A percentile compares a stretch with the other conserved stretches of the same genome.
Evolutionary conservation across 257 asterid genomes (phyloP).

Genomic region (Solanum sitiens): DNA sequence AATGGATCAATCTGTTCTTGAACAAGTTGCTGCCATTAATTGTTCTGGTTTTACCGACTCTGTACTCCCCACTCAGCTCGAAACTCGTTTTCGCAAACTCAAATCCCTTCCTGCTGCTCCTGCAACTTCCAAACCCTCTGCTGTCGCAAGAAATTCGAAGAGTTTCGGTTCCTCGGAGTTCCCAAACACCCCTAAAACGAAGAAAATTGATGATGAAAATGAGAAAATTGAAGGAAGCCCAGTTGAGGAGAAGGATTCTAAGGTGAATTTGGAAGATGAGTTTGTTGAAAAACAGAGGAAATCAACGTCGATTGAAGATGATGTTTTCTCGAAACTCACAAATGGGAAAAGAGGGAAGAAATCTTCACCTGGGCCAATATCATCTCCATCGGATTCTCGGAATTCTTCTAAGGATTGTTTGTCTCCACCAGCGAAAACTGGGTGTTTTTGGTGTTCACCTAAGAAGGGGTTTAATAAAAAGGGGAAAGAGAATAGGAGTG

Average conservation of each 20-base stretch:
- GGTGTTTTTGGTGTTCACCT: slow-evolving; percentile 80
- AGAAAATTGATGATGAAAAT: neutral
- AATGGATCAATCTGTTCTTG: slow-evolving; percentile 61
- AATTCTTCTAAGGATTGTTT: slow-evolving; percentile 18
- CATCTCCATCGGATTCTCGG: slow-evolving; percentile 19
- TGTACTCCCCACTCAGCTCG: slow-evolving; percentile 63
- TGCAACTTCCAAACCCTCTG: slow-evolving; percentile 17
- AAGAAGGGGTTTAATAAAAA: slow-evolving; percentile 39
- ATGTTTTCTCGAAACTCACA: slow-evolving; percentile 17
- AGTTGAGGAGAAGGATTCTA: neutral
- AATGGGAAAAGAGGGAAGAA: neutral
- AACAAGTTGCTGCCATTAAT: slow-evolving; percentile 69
- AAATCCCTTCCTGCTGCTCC: slow-evolving; percentile 54
- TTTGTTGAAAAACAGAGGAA: neutral
- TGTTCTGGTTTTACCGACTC: slow-evolving; percentile 64
- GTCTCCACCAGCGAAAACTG: slow-evolving; percentile 61
- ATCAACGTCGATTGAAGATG: neutral
- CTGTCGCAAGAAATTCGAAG: slow-evolving; percentile 3
- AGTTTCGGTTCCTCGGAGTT: slow-evolving; percentile 20
- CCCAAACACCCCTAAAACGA: neutral
- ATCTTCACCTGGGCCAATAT: slow-evolving; percentile 10
- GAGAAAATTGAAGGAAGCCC: slow-evolving; percentile 13
- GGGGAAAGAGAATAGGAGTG: slow-evolving; percentile 26
- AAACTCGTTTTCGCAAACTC: slow-evolving; percentile 71
- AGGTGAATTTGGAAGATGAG: neutral